phyloP scores from a whole-genome alignment of 306 rosid genomes.

The Psophocarpus tetragonolobus region DNA sequence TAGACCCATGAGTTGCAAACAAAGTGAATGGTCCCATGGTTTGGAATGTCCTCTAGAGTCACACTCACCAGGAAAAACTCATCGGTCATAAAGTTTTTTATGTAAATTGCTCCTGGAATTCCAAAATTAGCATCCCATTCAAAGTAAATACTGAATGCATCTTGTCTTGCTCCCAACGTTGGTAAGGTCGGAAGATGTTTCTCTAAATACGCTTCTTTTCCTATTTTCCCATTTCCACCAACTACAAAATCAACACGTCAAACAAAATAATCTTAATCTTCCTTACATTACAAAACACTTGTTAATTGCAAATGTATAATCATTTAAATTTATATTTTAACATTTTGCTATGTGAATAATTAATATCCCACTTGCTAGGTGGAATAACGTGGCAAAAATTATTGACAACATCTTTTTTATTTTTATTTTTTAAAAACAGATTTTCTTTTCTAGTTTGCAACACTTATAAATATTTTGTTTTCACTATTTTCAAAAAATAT shows the following conservation, averaged over 20 bases:
- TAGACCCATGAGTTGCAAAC: constrained; percentile 81
- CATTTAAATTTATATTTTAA: too few species aligned
- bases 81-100: constrained; percentile 15
- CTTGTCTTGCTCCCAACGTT: constrained; percentile 45
- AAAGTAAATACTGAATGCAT: constrained; percentile 48
- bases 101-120: constrained; percentile 58
- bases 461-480: too few species aligned
- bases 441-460: too few species aligned
- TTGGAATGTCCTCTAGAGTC: constrained; percentile 61
- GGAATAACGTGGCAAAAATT: too few species aligned
- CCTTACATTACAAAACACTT: background rate
- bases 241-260: constrained; percentile 1
- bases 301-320: background rate
- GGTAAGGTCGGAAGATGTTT: constrained; percentile 47
- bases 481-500: too few species aligned
- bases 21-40: constrained; percentile 47
- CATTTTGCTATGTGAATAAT: too few species aligned
- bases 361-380: too few species aligned
- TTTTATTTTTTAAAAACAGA: too few species aligned
- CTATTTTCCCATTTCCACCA: constrained; percentile 54
- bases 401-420: too few species aligned
- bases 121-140: constrained; percentile 56
- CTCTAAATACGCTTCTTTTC: constrained; percentile 49
- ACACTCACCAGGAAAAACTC: constrained; percentile 66
- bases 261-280: too few species aligned